phyloP scores from a whole-genome alignment of 345 rosid species.

The Populus nigra region DNA sequence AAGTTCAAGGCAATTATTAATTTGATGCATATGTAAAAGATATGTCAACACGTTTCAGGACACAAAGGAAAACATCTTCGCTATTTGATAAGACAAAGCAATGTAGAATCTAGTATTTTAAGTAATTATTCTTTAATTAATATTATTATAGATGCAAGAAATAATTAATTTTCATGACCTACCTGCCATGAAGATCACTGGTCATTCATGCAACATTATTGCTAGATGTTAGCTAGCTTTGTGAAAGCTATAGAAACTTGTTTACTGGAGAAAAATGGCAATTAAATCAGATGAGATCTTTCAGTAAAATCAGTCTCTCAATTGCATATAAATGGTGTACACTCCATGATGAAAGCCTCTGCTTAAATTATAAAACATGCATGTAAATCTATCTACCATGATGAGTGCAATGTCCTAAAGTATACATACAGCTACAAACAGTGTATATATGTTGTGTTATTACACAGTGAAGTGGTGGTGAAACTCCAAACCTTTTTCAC shows the following conservation, averaged over 20 bases:
- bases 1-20: slow-evolving; percentile 14
- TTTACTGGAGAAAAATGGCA: not conserved
- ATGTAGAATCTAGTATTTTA: not conserved
- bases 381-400: slow-evolving; percentile 6
- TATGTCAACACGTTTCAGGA: slow-evolving; percentile 24
- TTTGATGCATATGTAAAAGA: not conserved
- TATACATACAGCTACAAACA: slow-evolving; percentile 3
- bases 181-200: slow-evolving; percentile 3
- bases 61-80: not conserved
- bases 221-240: not conserved
- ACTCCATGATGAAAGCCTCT: not conserved
- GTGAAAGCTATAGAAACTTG: not conserved
- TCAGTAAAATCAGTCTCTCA: not conserved
- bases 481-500: slow-evolving; percentile 21
- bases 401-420: not conserved
- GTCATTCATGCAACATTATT: not conserved
- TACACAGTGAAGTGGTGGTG: slow-evolving; percentile 17
- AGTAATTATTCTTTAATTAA: not conserved
- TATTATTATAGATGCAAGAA: not conserved
- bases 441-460: not conserved
- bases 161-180: not conserved
- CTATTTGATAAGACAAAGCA: not conserved
- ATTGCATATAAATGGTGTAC: not conserved
- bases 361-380: not conserved
- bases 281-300: not conserved